Percentiles rank a stretch among this genome's conserved stretches.
phyloP scores from a whole-genome alignment of 148 eudicot genomes.

The Amaranthus hypochondriacus region DNA sequence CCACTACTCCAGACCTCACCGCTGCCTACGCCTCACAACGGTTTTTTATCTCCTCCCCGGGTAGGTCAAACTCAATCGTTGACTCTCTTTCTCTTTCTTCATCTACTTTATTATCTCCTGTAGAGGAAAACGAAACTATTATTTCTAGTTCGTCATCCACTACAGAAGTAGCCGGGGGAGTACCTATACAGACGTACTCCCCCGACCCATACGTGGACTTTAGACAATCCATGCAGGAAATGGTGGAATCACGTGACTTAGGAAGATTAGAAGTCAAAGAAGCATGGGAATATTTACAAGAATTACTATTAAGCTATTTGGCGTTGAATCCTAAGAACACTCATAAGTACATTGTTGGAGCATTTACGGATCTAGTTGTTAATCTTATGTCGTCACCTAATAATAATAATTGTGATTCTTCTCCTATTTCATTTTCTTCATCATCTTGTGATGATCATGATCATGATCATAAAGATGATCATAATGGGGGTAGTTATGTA shows the following conservation, averaged over 20 bases:
- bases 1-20: constrained; percentile 53
- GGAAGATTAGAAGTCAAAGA: constrained; percentile 34
- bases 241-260: constrained; percentile 82
- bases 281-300: constrained; percentile 71
- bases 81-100: constrained; percentile 35
- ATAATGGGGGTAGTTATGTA: not conserved
- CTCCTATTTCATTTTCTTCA: constrained; percentile 7
- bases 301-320: constrained; percentile 64
- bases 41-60: constrained; percentile 93
- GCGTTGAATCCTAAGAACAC: constrained; percentile 67
- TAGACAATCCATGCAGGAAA: constrained; percentile 87
- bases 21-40: constrained; percentile 62
- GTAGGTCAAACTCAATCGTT: constrained; percentile 72
- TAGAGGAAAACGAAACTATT: not conserved
- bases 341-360: constrained; percentile 77
- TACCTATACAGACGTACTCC: constrained; percentile 66
- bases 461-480: not conserved
- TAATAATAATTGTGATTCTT: not conserved
- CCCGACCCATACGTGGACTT: constrained; percentile 88
- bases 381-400: constrained; percentile 45
- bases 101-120: constrained; percentile 16
- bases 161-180: constrained; percentile 29
- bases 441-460: not conserved
- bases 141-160: not conserved
- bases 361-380: constrained; percentile 85